Percentiles rank a stretch among this genome's conserved stretches.
phyloP scores from a whole-genome alignment of 768 basidiomycete genomes.

The Pseudohyphozyma bogoriensis region DNA sequence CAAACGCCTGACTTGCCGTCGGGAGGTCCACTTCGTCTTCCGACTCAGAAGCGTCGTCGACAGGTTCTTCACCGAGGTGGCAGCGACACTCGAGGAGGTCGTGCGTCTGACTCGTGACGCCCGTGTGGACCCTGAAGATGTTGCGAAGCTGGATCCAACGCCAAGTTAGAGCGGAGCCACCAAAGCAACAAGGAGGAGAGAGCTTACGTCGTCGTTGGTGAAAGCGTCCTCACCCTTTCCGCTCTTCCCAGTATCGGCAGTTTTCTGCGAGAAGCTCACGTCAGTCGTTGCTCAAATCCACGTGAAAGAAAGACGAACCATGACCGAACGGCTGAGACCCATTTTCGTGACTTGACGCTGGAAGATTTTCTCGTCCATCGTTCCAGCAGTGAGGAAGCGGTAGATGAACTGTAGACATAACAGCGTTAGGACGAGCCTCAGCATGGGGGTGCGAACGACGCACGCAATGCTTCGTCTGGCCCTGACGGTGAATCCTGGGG shows the following conservation, averaged over 20 bases:
- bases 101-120: constrained; percentile 80
- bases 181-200: background rate
- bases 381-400: constrained; percentile 70
- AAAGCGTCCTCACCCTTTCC: constrained; percentile 58
- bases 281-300: background rate
- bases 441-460: constrained; percentile 44
- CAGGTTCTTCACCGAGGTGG: constrained; percentile 32
- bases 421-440: constrained; percentile 6
- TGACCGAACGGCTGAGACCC: constrained; percentile 61
- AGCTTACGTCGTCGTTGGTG: constrained; percentile 66
- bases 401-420: constrained; percentile 41
- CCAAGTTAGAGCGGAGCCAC: constrained; percentile 9
- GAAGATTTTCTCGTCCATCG: constrained; percentile 82
- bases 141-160: constrained; percentile 58
- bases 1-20: background rate
- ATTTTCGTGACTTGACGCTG: constrained; percentile 91
- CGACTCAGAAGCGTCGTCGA: background rate
- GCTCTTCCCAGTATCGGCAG: constrained; percentile 40
- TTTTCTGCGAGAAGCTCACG: background rate
- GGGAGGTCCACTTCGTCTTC: background rate
- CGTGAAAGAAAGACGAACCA: constrained; percentile 20
- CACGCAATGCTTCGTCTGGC: constrained; percentile 77
- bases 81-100: constrained; percentile 79
- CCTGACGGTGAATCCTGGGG: constrained; percentile 53
- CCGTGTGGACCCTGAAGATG: constrained; percentile 74